phyloP scores from a whole-genome alignment of 495 filamentous ascomycete genomes.

The Aspergillus diversus region DNA sequence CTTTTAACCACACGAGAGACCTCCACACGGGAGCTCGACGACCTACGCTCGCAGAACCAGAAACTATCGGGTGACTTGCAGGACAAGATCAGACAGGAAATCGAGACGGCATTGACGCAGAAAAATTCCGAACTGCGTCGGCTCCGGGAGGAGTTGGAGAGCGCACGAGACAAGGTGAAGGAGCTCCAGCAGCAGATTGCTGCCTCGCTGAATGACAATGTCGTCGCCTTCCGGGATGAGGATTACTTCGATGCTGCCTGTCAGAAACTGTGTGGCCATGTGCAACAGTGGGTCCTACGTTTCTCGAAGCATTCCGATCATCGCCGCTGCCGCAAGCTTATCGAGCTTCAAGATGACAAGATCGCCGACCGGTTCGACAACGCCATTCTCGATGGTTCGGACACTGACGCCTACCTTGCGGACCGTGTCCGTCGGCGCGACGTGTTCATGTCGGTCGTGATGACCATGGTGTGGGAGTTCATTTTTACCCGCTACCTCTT shows the following conservation, averaged over 20 bases:
- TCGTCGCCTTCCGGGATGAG: constrained; percentile 81
- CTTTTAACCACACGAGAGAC: constrained; percentile 56
- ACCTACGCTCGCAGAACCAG: constrained; percentile 59
- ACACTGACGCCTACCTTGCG: constrained; percentile 80
- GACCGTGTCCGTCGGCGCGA: constrained; percentile 86
- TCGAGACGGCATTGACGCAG: constrained; percentile 62
- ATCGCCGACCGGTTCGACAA: constrained; percentile 91
- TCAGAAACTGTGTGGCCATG: constrained; percentile 88
- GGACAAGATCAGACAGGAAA: constrained; percentile 61
- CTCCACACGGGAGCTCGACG: constrained; percentile 63
- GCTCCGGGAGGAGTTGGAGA: constrained; percentile 76
- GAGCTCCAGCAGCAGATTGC: constrained; percentile 84
- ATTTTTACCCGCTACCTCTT: constrained; percentile 97
- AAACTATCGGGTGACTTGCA: constrained; percentile 68
- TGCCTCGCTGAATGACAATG: constrained; percentile 67
- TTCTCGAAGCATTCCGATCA: constrained; percentile 97
- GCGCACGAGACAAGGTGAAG: constrained; percentile 75
- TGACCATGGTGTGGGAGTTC: constrained; percentile 98
- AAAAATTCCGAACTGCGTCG: constrained; percentile 79
- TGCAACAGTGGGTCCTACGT: constrained; percentile 93
- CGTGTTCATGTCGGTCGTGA: constrained; percentile 95
- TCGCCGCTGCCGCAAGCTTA: constrained; percentile 76
- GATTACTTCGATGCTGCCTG: constrained; percentile 96
- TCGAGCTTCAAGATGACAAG: constrained; percentile 83
- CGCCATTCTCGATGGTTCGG: constrained; percentile 87